A percentile compares a stretch with the other conserved stretches of the same genome.
Conservation (phyloP, 305 asterid genomes). For the Stenogyne calaminthoides region DNA sequence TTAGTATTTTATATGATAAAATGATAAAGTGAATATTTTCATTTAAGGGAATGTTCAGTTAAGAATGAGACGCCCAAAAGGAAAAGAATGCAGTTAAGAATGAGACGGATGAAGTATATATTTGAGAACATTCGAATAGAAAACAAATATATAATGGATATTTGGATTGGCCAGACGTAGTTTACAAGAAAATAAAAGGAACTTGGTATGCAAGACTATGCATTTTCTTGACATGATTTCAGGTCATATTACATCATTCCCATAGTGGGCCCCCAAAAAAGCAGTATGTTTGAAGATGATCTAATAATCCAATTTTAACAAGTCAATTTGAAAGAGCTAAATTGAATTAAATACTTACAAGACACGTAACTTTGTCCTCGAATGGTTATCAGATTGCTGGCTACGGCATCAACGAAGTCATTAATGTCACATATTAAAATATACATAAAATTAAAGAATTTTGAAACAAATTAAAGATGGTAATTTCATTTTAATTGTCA, state of each 20-base stretch:
- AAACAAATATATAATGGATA: too few species aligned
- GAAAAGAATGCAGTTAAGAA: too few species aligned
- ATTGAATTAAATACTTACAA: not conserved
- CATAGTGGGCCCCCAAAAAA: not conserved
- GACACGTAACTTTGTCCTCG: not conserved
- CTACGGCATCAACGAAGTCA: not conserved
- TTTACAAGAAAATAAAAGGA: not conserved
- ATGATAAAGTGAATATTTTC: too few species aligned
- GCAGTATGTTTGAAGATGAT: not conserved
- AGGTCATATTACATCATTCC: not conserved
- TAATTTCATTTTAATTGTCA: not conserved
- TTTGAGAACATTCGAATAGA: too few species aligned
- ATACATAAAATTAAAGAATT: not conserved
- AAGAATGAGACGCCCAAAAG: too few species aligned
- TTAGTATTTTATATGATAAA: too few species aligned
- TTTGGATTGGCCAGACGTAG: too few species aligned
- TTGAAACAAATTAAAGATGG: not conserved
- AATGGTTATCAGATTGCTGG: not conserved
- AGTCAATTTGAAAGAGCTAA: slow-evolving; percentile 17
- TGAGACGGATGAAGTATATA: too few species aligned
- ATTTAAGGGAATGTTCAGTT: too few species aligned
- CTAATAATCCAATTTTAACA: not conserved
- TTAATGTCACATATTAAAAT: not conserved
- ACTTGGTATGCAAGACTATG: not conserved
- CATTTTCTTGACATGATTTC: not conserved